Evolutionary conservation across 2,329 filamentous ascomycete species (phyloP).

Genomic region (Fusarium phyllophilum): DNA sequence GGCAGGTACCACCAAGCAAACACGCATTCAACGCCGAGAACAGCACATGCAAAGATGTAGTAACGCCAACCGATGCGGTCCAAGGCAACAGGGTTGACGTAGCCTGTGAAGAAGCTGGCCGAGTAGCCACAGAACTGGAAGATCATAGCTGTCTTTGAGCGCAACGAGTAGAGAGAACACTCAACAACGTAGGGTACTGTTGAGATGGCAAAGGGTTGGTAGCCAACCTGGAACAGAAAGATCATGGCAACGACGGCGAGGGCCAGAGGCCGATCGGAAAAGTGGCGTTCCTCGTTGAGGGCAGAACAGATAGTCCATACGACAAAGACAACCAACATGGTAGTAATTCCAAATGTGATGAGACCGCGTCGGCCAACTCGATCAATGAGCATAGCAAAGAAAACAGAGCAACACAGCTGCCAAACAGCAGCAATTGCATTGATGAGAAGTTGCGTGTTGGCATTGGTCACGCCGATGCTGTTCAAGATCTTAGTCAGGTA

Average conservation of each 20-base stretch:
- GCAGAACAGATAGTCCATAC: not conserved
- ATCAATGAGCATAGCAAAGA: not conserved
- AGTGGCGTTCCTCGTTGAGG: not conserved
- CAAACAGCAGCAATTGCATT: not conserved
- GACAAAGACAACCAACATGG: not conserved
- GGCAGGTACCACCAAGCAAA: not conserved
- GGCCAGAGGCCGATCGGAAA: not conserved
- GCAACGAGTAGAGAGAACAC: not conserved
- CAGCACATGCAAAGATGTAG: not conserved
- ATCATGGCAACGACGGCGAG: not conserved
- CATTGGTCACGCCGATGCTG: not conserved
- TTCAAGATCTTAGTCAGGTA: not conserved
- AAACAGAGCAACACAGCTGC: not conserved
- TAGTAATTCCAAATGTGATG: not conserved
- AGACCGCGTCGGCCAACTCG: not conserved
- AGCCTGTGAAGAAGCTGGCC: not conserved
- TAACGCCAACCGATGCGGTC: not conserved
- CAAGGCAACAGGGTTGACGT: not conserved
- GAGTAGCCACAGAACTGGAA: not conserved
- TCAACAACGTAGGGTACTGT: not conserved
- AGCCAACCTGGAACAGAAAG: not conserved
- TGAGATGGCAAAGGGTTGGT: not conserved
- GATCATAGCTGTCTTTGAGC: not conserved
- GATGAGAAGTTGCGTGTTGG: not conserved
- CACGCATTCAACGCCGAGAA: not conserved